Conservation (phyloP, 345 rosid genomes). For the Aethionema arabicum region DNA sequence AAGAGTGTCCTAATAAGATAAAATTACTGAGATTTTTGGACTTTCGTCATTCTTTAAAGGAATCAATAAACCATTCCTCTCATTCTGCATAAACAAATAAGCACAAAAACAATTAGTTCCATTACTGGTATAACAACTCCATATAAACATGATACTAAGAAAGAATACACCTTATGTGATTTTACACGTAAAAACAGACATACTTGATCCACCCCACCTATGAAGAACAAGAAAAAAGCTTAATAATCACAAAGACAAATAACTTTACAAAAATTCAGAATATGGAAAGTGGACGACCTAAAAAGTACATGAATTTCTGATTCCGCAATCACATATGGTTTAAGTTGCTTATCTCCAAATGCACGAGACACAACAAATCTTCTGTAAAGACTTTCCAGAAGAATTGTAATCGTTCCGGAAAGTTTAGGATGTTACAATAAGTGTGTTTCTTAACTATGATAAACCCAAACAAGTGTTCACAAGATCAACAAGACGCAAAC, state of each 20-base stretch:
- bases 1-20: constrained; percentile 89
- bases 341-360: too few relatives aligned
- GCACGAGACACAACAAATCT: constrained; percentile 75
- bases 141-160: constrained; percentile 10
- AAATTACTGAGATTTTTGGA: constrained; percentile 79
- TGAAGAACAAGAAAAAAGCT: too few relatives aligned
- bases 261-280: too few relatives aligned
- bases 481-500: too few relatives aligned
- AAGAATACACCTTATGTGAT: too few relatives aligned
- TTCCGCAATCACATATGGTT: too few relatives aligned
- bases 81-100: constrained; percentile 57
- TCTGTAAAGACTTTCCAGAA: constrained; percentile 31
- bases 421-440: constrained; percentile 84
- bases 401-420: constrained; percentile 52
- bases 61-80: constrained; percentile 98
- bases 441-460: not conserved
- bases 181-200: too few relatives aligned
- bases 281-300: too few relatives aligned
- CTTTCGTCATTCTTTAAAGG: constrained; percentile 93
- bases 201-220: constrained; percentile 99
- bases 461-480: too few relatives aligned
- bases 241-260: too few relatives aligned
- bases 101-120: constrained; percentile 6
- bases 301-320: too few relatives aligned
- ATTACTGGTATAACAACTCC: constrained; percentile 13